Evolutionary conservation across 192 early-diverging fungal species (phyloP).

Genomic region (Helicostylum pulchrum): DNA sequence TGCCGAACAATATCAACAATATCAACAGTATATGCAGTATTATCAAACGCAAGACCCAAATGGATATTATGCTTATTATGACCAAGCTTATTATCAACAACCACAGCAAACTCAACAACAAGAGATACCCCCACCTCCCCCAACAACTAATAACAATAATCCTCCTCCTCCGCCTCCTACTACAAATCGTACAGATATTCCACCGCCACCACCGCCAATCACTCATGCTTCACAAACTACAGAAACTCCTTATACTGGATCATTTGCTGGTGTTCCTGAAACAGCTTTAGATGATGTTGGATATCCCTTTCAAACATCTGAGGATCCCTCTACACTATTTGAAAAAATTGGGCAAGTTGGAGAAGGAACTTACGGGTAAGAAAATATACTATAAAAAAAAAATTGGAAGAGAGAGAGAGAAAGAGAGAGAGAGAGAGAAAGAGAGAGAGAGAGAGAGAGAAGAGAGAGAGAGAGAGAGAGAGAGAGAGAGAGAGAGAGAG

Average conservation of each 20-base stretch:
- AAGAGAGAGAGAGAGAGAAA: not conserved
- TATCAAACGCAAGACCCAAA: slow-evolving; percentile 12
- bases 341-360: slow-evolving; percentile 76
- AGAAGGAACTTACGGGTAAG: slow-evolving; percentile 77
- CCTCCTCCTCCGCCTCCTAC: slow-evolving; percentile 7
- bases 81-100: slow-evolving; percentile 8
- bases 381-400: not conserved
- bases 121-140: not conserved
- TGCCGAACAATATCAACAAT: slow-evolving; percentile 20
- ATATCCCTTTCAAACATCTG: slow-evolving; percentile 32
- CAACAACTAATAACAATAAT: not conserved
- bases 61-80: slow-evolving; percentile 10
- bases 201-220: not conserved
- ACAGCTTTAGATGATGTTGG: slow-evolving; percentile 19
- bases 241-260: not conserved
- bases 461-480: not conserved
- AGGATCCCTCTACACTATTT: slow-evolving; percentile 55
- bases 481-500: not conserved
- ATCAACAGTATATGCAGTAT: slow-evolving; percentile 15
- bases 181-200: slow-evolving; percentile 1
- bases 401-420: too few relatives aligned
- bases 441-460: not conserved
- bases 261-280: slow-evolving; percentile 9
- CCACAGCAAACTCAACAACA: not conserved
- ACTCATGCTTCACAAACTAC: not conserved